These are phyloP conservation scores for Amphirosellinia nigrospora DNA, from an alignment of 495 filamentous ascomycete genomes.

Conservation along the genomic window DNA sequence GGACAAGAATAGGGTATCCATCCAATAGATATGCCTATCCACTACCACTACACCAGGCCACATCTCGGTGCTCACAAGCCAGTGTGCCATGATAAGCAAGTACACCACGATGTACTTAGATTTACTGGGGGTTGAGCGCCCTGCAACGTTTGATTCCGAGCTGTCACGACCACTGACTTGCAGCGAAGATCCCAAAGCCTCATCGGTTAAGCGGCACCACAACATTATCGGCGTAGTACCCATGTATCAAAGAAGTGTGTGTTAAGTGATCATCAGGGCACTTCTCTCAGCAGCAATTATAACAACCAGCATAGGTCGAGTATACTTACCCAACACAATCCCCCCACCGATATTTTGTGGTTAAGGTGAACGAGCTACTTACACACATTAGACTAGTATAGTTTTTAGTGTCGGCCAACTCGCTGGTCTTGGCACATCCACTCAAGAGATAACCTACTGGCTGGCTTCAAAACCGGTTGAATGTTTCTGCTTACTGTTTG, in stretches of 20 bases:
- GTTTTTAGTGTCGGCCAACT: neutral
- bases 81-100: slow-evolving; percentile 14
- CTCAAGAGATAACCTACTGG: slow-evolving; percentile 12
- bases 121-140: slow-evolving; percentile 7
- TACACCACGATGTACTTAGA: neutral
- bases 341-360: slow-evolving; percentile 2
- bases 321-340: neutral
- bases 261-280: slow-evolving; percentile 4
- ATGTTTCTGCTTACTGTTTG: slow-evolving; percentile 24
- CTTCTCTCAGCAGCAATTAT: neutral
- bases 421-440: slow-evolving; percentile 20
- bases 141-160: slow-evolving; percentile 27
- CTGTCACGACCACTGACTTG: slow-evolving; percentile 18
- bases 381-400: slow-evolving; percentile 10
- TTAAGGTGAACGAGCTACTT: slow-evolving; percentile 3
- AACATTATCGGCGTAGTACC: slow-evolving; percentile 5
- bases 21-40: slow-evolving; percentile 1
- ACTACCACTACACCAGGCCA: slow-evolving; percentile 5
- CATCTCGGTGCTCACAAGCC: neutral
- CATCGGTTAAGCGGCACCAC: slow-evolving; percentile 24
- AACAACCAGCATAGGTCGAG: neutral
- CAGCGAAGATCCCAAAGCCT: slow-evolving; percentile 26
- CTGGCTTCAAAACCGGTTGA: slow-evolving; percentile 11
- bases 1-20: slow-evolving; percentile 5
- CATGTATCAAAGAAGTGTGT: neutral